Base-by-base conservation (phyloP, 2,329 filamentous ascomycete genomes). In the Rhynchosporium secalis region DNA sequence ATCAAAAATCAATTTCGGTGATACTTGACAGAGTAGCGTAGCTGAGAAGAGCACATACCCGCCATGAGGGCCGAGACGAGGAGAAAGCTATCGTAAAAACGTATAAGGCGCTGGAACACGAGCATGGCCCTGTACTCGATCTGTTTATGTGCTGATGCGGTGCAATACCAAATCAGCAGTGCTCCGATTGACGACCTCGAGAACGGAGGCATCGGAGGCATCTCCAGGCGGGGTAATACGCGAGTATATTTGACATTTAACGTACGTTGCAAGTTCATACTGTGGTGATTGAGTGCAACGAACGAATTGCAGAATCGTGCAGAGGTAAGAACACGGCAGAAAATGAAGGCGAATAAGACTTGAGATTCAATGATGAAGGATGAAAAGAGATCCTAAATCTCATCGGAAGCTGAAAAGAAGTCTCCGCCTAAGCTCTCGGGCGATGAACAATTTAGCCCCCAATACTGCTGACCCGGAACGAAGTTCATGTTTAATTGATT, bases 121-220 rank as follows among this genome's bases (percentile, higher is more conserved):
- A 58, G 54, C 55, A 58, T 58, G 3, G 47, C 55, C 6, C 47
- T 47, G 45, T 58, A 62, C 4, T 58, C 55, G 31, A 62, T 28
- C 40, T 62, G 60, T 26, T 58, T 62, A n/a, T 54, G 47, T 29
- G 54, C 55, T 58, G 46, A n/a, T 46, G 38, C 15, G 26, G 4
- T 4, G 28, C 20, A 6, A 10, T 6, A 13, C 15, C 38, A 31
- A 43, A 15, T 40, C 47, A 60, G 57, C 10, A 9, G 49, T 52
- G 49, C n/a, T 40, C 8, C n/a, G 9, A 38, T 28, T 26, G n/a
- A n/a, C 15, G 33, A 40, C 2, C 15, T 54, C 2, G 43, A 29
- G 9, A 29, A 20, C 51, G 33, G 51, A 54, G 33, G 51, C 51
- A 41, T 33, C 51, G 33, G 51, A 54, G 33, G 51, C 51, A 54